These are phyloP conservation scores for Stemphylium lycopersici DNA, from an alignment of 2,329 filamentous ascomycete species.

Conservation along the genomic window DNA sequence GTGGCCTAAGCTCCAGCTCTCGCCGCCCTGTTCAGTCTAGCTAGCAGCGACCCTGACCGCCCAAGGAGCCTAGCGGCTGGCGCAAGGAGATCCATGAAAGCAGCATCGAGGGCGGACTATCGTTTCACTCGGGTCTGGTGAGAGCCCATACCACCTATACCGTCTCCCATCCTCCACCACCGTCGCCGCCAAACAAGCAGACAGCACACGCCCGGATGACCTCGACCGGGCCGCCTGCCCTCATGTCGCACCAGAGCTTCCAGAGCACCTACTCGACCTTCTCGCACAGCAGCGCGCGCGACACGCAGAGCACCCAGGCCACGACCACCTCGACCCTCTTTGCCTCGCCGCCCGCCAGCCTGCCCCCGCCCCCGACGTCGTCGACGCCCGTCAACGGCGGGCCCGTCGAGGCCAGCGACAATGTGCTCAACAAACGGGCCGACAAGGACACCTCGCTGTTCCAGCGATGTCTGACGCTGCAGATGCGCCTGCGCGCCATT, in stretches of 20 bases:
- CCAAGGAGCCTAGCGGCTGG: slow-evolving; percentile 12
- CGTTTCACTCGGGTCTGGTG: slow-evolving; percentile 26
- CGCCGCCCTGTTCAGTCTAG: slow-evolving; percentile 10
- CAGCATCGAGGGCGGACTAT: slow-evolving; percentile 43
- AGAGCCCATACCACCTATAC: slow-evolving; percentile 27
- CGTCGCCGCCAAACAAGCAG: slow-evolving; percentile 29
- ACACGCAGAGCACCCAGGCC: slow-evolving; percentile 56
- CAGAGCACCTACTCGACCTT: slow-evolving; percentile 56
- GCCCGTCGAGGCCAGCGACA: slow-evolving; percentile 77
- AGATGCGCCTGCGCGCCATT: slow-evolving; percentile 80
- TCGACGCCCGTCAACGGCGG: slow-evolving; percentile 57
- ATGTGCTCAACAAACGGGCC: slow-evolving; percentile 97
- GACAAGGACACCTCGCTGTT: slow-evolving; percentile 91
- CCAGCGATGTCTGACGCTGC: slow-evolving; percentile 89
- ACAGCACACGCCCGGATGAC: slow-evolving; percentile 42
- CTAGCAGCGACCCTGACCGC: slow-evolving; percentile 16
- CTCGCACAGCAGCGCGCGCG: slow-evolving; percentile 54
- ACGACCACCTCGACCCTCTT: slow-evolving; percentile 56
- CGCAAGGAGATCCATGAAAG: slow-evolving; percentile 36
- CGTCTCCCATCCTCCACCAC: slow-evolving; percentile 23
- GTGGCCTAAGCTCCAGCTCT: slow-evolving; percentile 3
- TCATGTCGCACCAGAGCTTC: slow-evolving; percentile 54
- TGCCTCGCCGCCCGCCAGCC: slow-evolving; percentile 40
- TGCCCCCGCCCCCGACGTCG: slow-evolving; percentile 12
- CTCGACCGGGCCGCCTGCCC: slow-evolving; percentile 46